Evolutionary conservation across 202 grass and related monocot genomes (phyloP).

Genomic region (Elaeis oleifera): DNA sequence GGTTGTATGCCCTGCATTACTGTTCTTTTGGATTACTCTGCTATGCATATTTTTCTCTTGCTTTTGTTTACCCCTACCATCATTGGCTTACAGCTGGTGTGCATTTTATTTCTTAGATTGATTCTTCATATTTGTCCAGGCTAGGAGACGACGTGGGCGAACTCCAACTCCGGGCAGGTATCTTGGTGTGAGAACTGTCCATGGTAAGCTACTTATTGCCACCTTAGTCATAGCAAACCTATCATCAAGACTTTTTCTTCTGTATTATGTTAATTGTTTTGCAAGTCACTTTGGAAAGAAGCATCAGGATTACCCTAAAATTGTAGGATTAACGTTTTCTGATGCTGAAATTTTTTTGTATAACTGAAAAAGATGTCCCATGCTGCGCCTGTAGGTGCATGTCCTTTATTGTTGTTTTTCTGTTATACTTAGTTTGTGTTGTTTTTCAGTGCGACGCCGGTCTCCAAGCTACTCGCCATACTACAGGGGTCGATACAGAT

Average conservation of each 20-base stretch:
- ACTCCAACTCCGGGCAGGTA: conserved; percentile 81
- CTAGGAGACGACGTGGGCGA: conserved; percentile 60
- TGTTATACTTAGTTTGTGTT: conserved; percentile 15
- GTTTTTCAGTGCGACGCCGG: conserved; percentile 21
- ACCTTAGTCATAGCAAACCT: no score
- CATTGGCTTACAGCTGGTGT: background rate
- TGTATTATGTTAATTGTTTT: no score
- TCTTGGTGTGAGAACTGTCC: conserved; percentile 43
- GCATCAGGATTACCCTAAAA: no score
- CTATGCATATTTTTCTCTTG: background rate
- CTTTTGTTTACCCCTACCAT: background rate
- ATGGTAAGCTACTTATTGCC: conserved; percentile 18
- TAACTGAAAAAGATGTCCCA: no score
- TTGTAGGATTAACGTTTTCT: no score
- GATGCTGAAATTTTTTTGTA: no score
- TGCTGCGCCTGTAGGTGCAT: no score
- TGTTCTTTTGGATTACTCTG: conserved; percentile 17
- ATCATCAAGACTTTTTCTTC: no score
- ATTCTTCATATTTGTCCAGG: conserved; percentile 23
- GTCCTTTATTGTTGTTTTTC: no score
- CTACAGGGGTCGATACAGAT: conserved; percentile 32
- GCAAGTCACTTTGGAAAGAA: no score
- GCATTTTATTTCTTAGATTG: conserved; percentile 2
- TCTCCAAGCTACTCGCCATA: conserved; percentile 43
- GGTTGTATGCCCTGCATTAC: conserved; percentile 45